These are phyloP conservation scores for Colletotrichum agaves DNA, from an alignment of 2,329 filamentous ascomycete genomes.

Conservation along the genomic window DNA sequence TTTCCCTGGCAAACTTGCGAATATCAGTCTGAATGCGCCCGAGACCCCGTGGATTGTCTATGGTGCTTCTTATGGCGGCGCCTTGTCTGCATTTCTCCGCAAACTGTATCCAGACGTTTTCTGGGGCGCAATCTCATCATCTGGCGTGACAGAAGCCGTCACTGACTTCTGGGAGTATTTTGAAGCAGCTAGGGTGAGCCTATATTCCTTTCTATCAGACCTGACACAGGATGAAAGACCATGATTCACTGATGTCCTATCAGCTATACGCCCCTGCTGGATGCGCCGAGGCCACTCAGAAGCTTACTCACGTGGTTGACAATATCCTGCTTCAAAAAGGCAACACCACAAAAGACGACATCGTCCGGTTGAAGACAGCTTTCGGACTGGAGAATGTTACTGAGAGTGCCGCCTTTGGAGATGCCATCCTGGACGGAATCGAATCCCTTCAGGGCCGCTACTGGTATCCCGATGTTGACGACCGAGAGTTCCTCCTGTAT, in stretches of 20 bases:
- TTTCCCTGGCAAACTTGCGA: conserved; percentile 73
- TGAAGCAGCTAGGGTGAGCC: conserved; percentile 53
- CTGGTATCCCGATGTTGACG: conserved; percentile 62
- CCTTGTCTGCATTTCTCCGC: conserved; percentile 78
- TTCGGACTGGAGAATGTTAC: conserved; percentile 60
- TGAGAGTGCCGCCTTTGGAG: conserved; percentile 59
- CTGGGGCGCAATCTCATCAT: conserved; percentile 83
- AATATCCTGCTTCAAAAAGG: conserved; percentile 57
- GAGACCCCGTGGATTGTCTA: conserved; percentile 80
- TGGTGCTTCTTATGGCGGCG: conserved; percentile 86
- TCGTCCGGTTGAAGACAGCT: conserved; percentile 52
- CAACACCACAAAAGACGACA: conserved; percentile 7
- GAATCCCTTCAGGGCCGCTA: conserved; percentile 58
- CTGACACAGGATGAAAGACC: no score
- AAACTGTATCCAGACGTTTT: conserved; percentile 82
- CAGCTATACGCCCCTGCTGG: conserved; percentile 61
- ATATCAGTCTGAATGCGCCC: conserved; percentile 72
- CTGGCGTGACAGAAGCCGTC: conserved; percentile 81
- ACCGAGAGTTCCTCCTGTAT: conserved; percentile 56
- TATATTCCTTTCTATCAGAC: no score
- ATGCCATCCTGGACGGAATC: conserved; percentile 54
- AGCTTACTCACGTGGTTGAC: conserved; percentile 62
- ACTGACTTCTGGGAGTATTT: conserved; percentile 78
- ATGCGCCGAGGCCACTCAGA: conserved; percentile 74
- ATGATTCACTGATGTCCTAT: no score